Evolutionary conservation across 2,329 filamentous ascomycete species (phyloP).

Genomic region (Ceratocystis alfenasii): DNA sequence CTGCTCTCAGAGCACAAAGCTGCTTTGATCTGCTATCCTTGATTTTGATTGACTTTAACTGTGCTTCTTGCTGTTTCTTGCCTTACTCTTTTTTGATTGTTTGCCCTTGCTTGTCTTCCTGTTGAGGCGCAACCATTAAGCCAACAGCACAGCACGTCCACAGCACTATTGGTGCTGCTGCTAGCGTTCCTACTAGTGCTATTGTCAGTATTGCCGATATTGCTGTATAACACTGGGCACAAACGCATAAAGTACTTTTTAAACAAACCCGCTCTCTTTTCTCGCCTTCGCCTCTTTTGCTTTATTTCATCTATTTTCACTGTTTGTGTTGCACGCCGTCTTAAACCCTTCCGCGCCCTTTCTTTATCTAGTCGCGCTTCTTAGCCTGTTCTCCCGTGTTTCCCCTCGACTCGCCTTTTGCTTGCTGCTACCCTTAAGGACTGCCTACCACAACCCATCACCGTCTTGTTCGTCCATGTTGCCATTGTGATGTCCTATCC

Average conservation of each 20-base stretch:
- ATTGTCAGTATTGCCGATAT: not conserved
- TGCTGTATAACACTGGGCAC: not conserved
- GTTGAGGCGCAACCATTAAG: not conserved
- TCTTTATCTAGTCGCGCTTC: not conserved
- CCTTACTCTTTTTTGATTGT: no score
- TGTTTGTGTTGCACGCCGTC: not conserved
- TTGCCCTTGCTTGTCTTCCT: no score
- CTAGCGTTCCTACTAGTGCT: not conserved
- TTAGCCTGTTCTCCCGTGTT: not conserved
- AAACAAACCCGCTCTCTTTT: not conserved
- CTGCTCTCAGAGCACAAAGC: not conserved
- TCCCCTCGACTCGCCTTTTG: not conserved
- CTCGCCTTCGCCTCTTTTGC: not conserved
- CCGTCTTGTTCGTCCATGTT: constrained; percentile 17
- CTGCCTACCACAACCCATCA: not conserved
- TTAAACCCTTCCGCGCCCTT: not conserved
- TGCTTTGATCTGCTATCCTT: no score
- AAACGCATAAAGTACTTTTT: no score
- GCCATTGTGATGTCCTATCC: constrained; percentile 31
- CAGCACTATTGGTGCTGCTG: not conserved
- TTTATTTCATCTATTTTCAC: not conserved
- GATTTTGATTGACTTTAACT: no score
- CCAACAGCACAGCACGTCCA: not conserved
- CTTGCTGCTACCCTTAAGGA: not conserved
- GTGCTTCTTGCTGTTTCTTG: no score